Conservation (phyloP, 1,284 basidiomycete genomes). For the Thecaphora thlaspeos region DNA sequence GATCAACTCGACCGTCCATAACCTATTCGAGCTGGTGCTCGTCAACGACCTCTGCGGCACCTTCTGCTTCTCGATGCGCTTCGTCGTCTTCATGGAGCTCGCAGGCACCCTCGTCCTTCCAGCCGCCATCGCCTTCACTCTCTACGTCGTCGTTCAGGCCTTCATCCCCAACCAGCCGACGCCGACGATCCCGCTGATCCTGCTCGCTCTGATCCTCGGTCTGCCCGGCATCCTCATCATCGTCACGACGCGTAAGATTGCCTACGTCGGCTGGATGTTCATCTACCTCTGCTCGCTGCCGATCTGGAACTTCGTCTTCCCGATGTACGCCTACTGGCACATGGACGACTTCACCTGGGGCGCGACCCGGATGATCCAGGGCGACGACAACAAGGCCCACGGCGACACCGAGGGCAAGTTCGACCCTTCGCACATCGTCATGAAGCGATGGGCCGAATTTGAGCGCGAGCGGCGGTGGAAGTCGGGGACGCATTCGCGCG, state of each 20-base stretch:
- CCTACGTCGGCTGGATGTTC: slow-evolving; percentile 96
- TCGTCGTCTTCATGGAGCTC: slow-evolving; percentile 93
- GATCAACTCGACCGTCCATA: slow-evolving; percentile 99
- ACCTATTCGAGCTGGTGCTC: slow-evolving; percentile 85
- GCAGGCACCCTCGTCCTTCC: slow-evolving; percentile 89
- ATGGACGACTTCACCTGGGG: slow-evolving; percentile 99
- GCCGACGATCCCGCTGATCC: slow-evolving; percentile 78
- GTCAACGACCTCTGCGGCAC: slow-evolving; percentile 90
- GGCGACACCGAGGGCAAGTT: slow-evolving; percentile 87
- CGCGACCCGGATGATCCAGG: slow-evolving; percentile 89
- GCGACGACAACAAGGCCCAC: slow-evolving; percentile 93
- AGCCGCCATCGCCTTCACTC: slow-evolving; percentile 84
- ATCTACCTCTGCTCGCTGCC: slow-evolving; percentile 73
- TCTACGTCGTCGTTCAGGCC: slow-evolving; percentile 79
- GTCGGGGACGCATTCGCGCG: slow-evolving; percentile 76
- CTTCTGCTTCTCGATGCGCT: slow-evolving; percentile 88
- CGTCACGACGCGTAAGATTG: slow-evolving; percentile 94
- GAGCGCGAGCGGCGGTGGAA: slow-evolving; percentile 93
- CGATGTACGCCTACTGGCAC: slow-evolving; percentile 97
- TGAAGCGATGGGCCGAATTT: slow-evolving; percentile 96
- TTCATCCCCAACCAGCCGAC: slow-evolving; percentile 70
- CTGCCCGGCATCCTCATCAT: slow-evolving; percentile 72
- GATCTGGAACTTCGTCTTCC: slow-evolving; percentile 95
- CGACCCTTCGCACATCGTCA: slow-evolving; percentile 95
- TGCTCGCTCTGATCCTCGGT: slow-evolving; percentile 82